Conservation (phyloP, 345 rosid genomes). For the Linum tenue region DNA sequence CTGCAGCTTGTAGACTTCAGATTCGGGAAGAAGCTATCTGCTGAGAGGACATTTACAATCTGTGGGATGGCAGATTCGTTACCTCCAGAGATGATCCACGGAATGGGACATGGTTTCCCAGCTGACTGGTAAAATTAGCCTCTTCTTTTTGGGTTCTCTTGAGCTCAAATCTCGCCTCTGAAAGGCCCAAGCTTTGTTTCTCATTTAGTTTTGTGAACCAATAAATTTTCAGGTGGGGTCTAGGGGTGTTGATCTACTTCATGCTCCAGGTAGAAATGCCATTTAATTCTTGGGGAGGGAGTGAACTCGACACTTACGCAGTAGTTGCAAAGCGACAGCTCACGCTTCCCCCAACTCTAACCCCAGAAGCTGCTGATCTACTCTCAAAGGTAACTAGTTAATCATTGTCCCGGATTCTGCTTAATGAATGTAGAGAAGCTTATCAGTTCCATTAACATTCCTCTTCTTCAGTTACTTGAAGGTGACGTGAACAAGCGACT, state of each 20-base stretch:
- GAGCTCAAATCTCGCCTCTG: background rate
- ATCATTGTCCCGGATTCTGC: background rate
- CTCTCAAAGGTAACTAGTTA: conserved; percentile 48
- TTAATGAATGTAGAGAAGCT: background rate
- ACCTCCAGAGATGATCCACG: conserved; percentile 88
- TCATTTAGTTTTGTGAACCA: background rate
- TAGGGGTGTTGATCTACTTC: conserved; percentile 76
- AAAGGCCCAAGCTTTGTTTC: background rate
- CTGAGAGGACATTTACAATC: conserved; percentile 70
- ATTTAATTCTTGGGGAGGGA: conserved; percentile 78
- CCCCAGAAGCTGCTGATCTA: conserved; percentile 62
- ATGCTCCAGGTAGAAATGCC: conserved; percentile 80
- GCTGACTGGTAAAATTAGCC: conserved; percentile 59
- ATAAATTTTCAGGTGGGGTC: conserved; percentile 61
- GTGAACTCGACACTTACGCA: conserved; percentile 59
- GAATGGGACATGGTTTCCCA: conserved; percentile 75
- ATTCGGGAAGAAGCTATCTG: conserved; percentile 61
- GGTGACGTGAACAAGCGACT: conserved; percentile 61
- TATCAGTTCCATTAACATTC: background rate
- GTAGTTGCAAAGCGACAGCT: conserved; percentile 78
- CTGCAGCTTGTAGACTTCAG: conserved; percentile 93
- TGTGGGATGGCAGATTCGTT: conserved; percentile 78
- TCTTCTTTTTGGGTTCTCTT: background rate
- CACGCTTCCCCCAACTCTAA: conserved; percentile 41
- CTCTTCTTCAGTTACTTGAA: conserved; percentile 50